Percentiles rank a stretch among this genome's conserved stretches.
phyloP scores from a whole-genome alignment of 163 green algal species.

The Volvox carteri region DNA sequence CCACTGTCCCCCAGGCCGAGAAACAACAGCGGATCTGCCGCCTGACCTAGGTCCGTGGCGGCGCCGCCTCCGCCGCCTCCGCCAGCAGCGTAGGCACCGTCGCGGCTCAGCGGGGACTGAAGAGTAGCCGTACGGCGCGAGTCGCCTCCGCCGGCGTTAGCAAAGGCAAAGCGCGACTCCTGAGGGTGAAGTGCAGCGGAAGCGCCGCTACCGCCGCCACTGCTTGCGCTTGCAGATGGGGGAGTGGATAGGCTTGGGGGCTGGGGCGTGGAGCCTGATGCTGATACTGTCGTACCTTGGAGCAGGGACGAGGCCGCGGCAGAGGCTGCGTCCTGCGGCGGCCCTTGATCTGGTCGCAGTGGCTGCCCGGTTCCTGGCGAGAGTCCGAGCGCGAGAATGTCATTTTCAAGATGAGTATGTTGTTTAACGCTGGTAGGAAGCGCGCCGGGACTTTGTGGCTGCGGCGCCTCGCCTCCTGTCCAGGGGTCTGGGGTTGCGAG shows the following conservation, averaged over 20 bases:
- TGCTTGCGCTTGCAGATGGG: background rate
- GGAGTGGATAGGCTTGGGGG: background rate
- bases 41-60: background rate
- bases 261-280: background rate
- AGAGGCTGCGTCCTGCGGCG: slow-evolving; percentile 29
- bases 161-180: slow-evolving; percentile 46
- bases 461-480: background rate
- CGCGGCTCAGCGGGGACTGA: background rate
- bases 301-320: slow-evolving; percentile 24
- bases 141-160: background rate
- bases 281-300: background rate
- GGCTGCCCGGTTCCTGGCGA: slow-evolving; percentile 40
- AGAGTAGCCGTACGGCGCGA: background rate
- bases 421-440: background rate
- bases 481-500: background rate
- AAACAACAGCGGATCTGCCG: slow-evolving; percentile 4
- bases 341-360: slow-evolving; percentile 45
- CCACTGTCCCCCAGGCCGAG: slow-evolving; percentile 10
- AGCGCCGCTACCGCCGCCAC: background rate
- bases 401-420: slow-evolving; percentile 33
- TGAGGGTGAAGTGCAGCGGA: background rate
- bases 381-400: slow-evolving; percentile 39
- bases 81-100: background rate
- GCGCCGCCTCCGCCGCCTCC: background rate
- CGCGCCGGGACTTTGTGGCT: background rate